A percentile compares a stretch with the other conserved stretches of the same genome.
phyloP scores from a whole-genome alignment of 2,329 filamentous ascomycete species.

The Phialophora expanda region DNA sequence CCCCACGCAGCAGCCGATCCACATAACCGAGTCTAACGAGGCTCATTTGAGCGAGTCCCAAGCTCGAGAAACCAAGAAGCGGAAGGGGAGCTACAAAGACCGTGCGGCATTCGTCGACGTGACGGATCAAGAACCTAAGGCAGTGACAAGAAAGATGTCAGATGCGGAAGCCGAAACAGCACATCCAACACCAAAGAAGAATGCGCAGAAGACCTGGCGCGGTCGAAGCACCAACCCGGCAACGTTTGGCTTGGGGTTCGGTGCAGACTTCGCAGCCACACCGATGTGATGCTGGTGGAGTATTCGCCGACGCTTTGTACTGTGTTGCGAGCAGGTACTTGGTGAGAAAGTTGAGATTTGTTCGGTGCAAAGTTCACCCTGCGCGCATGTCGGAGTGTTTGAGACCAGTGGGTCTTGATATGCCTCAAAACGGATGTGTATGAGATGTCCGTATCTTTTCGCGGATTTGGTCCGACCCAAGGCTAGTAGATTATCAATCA shows the following conservation, averaged over 20 bases:
- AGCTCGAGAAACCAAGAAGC: not conserved
- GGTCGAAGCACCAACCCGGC: conserved; percentile 9
- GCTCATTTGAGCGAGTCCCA: conserved; percentile 10
- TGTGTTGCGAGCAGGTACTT: not conserved
- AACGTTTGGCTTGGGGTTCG: conserved; percentile 3
- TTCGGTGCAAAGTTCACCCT: not conserved
- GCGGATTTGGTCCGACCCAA: not conserved
- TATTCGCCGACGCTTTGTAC: not conserved
- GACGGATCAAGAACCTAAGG: conserved; percentile 10
- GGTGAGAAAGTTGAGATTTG: not conserved
- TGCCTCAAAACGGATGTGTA: not conserved
- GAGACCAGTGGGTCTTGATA: not conserved
- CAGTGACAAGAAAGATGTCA: conserved; percentile 1
- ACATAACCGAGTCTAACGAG: conserved; percentile 25
- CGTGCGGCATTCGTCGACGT: conserved; percentile 9
- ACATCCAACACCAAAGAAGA: not conserved
- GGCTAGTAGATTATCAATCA: not conserved
- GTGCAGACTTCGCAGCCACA: conserved; percentile 7
- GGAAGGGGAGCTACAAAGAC: conserved; percentile 14
- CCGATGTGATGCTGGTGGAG: not conserved
- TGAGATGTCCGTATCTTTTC: not conserved
- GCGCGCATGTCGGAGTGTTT: not conserved
- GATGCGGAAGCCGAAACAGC: not conserved
- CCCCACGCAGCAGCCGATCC: conserved; percentile 33
- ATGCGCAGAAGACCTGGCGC: conserved; percentile 9